Evolutionary conservation across 2,329 filamentous ascomycete genomes (phyloP), one percentile per base, ranked within the genome.

Genomic region (Ustulina deusta): DNA sequence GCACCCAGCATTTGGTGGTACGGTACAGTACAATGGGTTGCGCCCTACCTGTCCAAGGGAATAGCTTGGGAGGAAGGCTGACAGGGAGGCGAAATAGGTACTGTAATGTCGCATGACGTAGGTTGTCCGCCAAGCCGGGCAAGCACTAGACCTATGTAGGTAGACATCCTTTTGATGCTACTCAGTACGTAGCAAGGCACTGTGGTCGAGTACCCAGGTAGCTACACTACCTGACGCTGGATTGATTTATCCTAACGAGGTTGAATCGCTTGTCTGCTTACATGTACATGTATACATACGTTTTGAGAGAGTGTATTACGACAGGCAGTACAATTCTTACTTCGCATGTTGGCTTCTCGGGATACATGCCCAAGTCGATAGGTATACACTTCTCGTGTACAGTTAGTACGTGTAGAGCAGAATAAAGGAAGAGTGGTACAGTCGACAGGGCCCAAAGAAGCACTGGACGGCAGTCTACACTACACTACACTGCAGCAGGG

Each of bases 41-140:
- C 20, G 49, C 34, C 29, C 25, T 27, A 56, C 6, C 52, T 25
- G 34, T 2, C 10, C 34, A 56, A 27, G 15, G 42, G 32, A 60
- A 34, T 17, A 51, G 10, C 20, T n/a, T 44, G 3, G 22, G 42
- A 13, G 15, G 57, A 62, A 38, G 63, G 66, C 63, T 69, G 66
- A 69, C 66, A 52, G 60, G 44, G 63, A 25, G 54, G 66, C 63
- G 40, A 59, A 38, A 65, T 56, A 27, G 52, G 34, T n/a, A n/a
- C n/a, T n/a, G n/a, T n/a, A n/a, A n/a, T n/a, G 55, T 51, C 49
- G 56, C 56, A 69, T 69, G 67, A 69, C 67, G 67, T 69, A 69
- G 48, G 32, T 61, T 52, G 56, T 54, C 60, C 61, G 67, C 63
- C 48, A 65, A 34, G 34, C 29, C 40, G 46, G 63, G 40, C 59